Percentiles rank a stretch among this genome's conserved stretches.
These are phyloP conservation scores for Theobroma grandiflorum DNA, from an alignment of 441 rosid species.

Conservation along the genomic window DNA sequence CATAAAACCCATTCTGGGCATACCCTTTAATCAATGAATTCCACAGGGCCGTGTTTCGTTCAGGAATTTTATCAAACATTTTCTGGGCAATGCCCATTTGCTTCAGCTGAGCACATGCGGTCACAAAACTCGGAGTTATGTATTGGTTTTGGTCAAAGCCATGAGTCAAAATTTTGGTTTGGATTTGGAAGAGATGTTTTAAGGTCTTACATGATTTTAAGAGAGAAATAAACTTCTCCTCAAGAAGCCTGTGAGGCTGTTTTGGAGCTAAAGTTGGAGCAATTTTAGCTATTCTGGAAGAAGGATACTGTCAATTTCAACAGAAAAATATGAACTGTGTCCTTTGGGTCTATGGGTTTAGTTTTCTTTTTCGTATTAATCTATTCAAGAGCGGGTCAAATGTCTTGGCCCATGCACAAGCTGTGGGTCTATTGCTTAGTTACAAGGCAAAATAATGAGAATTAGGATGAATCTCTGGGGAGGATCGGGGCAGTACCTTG, in stretches of 20 bases:
- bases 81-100: constrained; percentile 53
- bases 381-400: not conserved
- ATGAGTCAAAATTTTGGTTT: constrained; percentile 48
- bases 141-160: constrained; percentile 53
- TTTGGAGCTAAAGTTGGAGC: constrained; percentile 30
- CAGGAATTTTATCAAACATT: constrained; percentile 63
- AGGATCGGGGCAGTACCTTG: too few relatives aligned
- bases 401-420: not conserved
- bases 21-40: constrained; percentile 72
- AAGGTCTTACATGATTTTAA: constrained; percentile 62
- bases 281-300: constrained; percentile 47
- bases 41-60: constrained; percentile 55
- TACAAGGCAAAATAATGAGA: too few relatives aligned
- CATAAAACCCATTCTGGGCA: constrained; percentile 34
- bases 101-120: constrained; percentile 29
- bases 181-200: constrained; percentile 60
- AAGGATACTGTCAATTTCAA: not conserved
- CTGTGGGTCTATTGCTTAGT: not conserved
- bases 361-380: not conserved
- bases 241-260: constrained; percentile 48
- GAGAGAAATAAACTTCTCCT: constrained; percentile 56
- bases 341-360: too few relatives aligned
- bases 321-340: too few relatives aligned
- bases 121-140: constrained; percentile 54
- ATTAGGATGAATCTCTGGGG: too few relatives aligned